Evolutionary conservation across 352 stramenopile species (phyloP).

Genomic region (Phytopythium delawarense): DNA sequence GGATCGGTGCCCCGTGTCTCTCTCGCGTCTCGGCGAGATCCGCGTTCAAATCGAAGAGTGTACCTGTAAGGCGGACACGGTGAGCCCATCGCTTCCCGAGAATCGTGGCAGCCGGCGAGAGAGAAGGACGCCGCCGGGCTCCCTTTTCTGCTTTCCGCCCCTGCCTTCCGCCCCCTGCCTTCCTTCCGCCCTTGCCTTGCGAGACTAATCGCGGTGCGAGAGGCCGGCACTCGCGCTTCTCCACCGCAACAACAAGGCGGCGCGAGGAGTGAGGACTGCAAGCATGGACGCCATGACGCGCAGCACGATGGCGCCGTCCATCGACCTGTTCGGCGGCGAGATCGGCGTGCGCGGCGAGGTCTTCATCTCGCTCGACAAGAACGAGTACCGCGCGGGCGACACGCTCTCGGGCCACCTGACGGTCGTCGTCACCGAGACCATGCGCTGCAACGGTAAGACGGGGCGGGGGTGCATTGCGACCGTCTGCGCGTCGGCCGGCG

Average conservation of each 20-base stretch:
- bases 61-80: not conserved
- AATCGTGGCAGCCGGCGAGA: not conserved
- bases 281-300: constrained; percentile 1
- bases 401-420: constrained; percentile 48
- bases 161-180: too few species aligned
- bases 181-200: too few species aligned
- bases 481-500: too few species aligned
- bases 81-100: constrained; percentile 1
- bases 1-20: too few species aligned
- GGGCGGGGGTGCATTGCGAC: not conserved
- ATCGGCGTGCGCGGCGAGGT: constrained; percentile 65
- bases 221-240: not conserved
- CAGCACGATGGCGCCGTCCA: constrained; percentile 1
- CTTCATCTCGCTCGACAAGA: constrained; percentile 51
- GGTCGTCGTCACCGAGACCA: constrained; percentile 50
- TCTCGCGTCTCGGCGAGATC: too few species aligned
- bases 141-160: not conserved
- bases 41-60: not conserved
- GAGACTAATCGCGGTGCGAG: not conserved
- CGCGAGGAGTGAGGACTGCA: too few species aligned
- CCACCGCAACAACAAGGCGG: not conserved
- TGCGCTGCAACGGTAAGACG: constrained; percentile 48
- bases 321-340: constrained; percentile 36
- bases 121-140: not conserved
- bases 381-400: constrained; percentile 55